These are phyloP conservation scores for Emydomyces testavorans DNA, from an alignment of 2,329 filamentous ascomycete species.

Conservation along the genomic window DNA sequence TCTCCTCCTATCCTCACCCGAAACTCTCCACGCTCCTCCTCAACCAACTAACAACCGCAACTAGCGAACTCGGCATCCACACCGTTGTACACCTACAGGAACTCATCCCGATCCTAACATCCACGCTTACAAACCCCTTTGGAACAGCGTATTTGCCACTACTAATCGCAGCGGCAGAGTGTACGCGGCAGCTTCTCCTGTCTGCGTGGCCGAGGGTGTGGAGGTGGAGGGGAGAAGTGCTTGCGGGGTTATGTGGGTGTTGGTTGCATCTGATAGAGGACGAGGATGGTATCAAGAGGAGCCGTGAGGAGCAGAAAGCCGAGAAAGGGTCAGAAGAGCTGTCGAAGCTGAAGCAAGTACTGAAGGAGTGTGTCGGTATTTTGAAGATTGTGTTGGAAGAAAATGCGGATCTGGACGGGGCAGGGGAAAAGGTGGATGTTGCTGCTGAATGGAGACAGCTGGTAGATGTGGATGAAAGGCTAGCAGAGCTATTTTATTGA, in stretches of 20 bases:
- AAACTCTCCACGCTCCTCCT: conserved; percentile 40
- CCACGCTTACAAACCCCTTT: conserved; percentile 59
- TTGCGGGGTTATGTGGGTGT: conserved; percentile 51
- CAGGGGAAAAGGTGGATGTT: conserved; percentile 23
- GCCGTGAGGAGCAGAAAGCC: conserved; percentile 7
- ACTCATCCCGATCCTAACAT: conserved; percentile 55
- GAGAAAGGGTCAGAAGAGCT: conserved; percentile 11
- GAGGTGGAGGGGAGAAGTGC: conserved; percentile 51
- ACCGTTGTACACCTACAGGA: conserved; percentile 42
- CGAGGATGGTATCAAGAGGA: conserved; percentile 15
- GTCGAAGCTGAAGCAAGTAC: conserved; percentile 17
- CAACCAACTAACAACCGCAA: conserved; percentile 21
- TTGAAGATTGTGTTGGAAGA: conserved; percentile 13
- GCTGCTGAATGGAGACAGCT: conserved; percentile 27
- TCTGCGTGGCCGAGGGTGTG: conserved; percentile 60
- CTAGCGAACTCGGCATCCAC: conserved; percentile 28
- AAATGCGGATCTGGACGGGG: conserved; percentile 11
- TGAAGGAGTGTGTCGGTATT: neutral
- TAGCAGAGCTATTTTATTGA: conserved; percentile 21
- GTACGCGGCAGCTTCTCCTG: conserved; percentile 47
- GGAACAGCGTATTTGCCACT: conserved; percentile 44
- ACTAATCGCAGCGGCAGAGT: conserved; percentile 42
- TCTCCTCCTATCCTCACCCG: conserved; percentile 34
- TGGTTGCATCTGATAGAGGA: conserved; percentile 47
- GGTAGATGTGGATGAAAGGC: conserved; percentile 27